A percentile compares a stretch with the other conserved stretches of the same genome.
Conservation (phyloP, 345 rosid genomes). For the Acer yangbiense region DNA sequence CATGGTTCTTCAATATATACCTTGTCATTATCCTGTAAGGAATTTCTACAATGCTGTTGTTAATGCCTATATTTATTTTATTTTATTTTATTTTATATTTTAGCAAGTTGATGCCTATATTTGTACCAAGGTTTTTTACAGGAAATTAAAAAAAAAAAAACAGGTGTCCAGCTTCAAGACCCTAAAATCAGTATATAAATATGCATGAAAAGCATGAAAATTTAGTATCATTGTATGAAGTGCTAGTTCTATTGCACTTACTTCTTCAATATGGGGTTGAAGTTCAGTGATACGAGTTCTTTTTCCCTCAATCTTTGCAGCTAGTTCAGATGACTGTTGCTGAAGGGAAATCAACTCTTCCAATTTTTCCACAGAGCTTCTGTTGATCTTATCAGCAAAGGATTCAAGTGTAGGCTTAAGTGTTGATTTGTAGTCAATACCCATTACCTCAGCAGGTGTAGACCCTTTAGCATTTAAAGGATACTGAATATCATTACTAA, state of each 20-base stretch:
- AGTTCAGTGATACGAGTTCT: conserved; percentile 32
- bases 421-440: conserved; percentile 67
- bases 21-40: neutral
- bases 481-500: conserved; percentile 56
- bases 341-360: conserved; percentile 62
- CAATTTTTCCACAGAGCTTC: conserved; percentile 47
- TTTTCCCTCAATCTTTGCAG: conserved; percentile 52
- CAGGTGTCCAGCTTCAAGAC: neutral
- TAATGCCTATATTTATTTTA: too few species aligned
- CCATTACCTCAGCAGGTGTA: conserved; percentile 69
- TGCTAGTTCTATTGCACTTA: conserved; percentile 25
- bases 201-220: neutral
- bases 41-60: too few species aligned
- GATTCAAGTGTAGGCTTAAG: conserved; percentile 67
- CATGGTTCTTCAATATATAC: neutral
- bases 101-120: too few species aligned
- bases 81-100: too few species aligned
- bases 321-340: conserved; percentile 55
- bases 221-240: neutral
- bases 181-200: neutral
- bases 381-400: conserved; percentile 49
- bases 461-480: conserved; percentile 57
- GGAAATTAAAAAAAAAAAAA: neutral
- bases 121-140: too few species aligned
- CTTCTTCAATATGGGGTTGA: conserved; percentile 58